A percentile compares a stretch with the other conserved stretches of the same genome.
Conservation (phyloP, 768 basidiomycete species). For the Brasilioporus rufonigricans region DNA sequence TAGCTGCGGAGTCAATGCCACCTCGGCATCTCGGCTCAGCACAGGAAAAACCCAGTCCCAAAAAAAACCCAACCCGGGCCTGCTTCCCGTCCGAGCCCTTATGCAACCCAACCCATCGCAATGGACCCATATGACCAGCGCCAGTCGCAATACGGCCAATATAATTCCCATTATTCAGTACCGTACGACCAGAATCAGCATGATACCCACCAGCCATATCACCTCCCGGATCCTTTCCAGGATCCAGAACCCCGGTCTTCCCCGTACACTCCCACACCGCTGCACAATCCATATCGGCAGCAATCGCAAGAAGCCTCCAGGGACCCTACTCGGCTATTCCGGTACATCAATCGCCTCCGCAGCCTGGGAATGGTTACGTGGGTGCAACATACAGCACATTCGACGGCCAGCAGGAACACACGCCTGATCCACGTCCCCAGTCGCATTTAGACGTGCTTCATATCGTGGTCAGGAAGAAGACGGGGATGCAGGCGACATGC, state of each 20-base stretch:
- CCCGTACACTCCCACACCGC: slow-evolving; percentile 15
- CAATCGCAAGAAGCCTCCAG: slow-evolving; percentile 15
- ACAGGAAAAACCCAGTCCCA: too few species aligned
- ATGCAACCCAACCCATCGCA: slow-evolving; percentile 25
- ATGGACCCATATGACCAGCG: slow-evolving; percentile 42
- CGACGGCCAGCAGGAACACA: slow-evolving; percentile 16
- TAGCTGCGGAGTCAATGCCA: too few species aligned
- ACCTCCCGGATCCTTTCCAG: slow-evolving; percentile 40
- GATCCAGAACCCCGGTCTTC: slow-evolving; percentile 16
- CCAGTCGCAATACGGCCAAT: slow-evolving; percentile 31
- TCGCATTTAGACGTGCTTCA: slow-evolving; percentile 27
- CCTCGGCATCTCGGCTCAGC: too few species aligned
- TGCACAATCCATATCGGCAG: slow-evolving; percentile 25
- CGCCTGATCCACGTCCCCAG: slow-evolving; percentile 25
- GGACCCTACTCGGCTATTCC: slow-evolving; percentile 20
- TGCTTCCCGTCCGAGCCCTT: too few species aligned
- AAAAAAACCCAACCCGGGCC: too few species aligned
- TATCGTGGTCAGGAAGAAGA: slow-evolving; percentile 44
- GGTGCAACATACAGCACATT: slow-evolving; percentile 21
- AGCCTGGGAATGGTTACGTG: slow-evolving; percentile 13
- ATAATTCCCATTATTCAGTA: slow-evolving; percentile 30
- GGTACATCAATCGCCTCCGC: slow-evolving; percentile 21
- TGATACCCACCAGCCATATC: slow-evolving; percentile 33
- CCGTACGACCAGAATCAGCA: slow-evolving; percentile 35
- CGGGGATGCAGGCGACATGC: slow-evolving; percentile 63